phyloP scores from a whole-genome alignment of 192 early-diverging fungal species.

The Coemansia sp. region DNA sequence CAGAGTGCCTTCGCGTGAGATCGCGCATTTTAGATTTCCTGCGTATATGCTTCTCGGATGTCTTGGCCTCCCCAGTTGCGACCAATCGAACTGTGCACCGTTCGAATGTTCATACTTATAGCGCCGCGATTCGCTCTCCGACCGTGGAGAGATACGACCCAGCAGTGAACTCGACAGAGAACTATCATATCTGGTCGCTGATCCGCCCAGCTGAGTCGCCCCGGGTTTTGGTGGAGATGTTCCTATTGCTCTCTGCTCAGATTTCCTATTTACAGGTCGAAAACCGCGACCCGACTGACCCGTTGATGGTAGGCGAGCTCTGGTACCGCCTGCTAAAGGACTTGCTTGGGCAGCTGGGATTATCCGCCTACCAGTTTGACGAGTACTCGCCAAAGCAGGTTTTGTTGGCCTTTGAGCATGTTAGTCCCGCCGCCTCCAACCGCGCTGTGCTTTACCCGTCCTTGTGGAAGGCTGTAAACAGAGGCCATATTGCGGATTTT shows the following conservation, averaged over 20 bases:
- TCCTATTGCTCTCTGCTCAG: conserved; percentile 37
- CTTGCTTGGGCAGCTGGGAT: conserved; percentile 36
- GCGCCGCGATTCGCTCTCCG: conserved; percentile 5
- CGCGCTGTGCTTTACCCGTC: conserved; percentile 19
- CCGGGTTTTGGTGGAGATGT: conserved; percentile 24
- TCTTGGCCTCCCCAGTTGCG: conserved; percentile 4
- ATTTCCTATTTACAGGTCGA: conserved; percentile 27
- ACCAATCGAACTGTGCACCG: neutral
- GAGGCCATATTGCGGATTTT: conserved; percentile 15
- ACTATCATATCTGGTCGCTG: conserved; percentile 31
- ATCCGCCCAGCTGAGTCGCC: conserved; percentile 32
- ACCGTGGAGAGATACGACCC: neutral
- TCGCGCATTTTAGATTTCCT: conserved; percentile 29
- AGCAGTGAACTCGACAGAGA: neutral
- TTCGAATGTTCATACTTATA: neutral
- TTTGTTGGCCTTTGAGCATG: conserved; percentile 22
- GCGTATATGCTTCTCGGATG: conserved; percentile 26
- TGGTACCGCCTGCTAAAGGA: conserved; percentile 35
- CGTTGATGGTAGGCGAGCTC: conserved; percentile 15
- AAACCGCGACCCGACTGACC: conserved; percentile 8
- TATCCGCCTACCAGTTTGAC: conserved; percentile 25
- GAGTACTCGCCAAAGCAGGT: conserved; percentile 21
- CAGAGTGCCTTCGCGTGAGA: conserved; percentile 24
- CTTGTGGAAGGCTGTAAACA: conserved; percentile 24
- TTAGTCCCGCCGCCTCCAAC: conserved; percentile 13